Percentiles rank a stretch among this genome's conserved stretches.
Evolutionary conservation across 2,329 filamentous ascomycete species (phyloP).

Genomic region (Botryotinia convoluta): DNA sequence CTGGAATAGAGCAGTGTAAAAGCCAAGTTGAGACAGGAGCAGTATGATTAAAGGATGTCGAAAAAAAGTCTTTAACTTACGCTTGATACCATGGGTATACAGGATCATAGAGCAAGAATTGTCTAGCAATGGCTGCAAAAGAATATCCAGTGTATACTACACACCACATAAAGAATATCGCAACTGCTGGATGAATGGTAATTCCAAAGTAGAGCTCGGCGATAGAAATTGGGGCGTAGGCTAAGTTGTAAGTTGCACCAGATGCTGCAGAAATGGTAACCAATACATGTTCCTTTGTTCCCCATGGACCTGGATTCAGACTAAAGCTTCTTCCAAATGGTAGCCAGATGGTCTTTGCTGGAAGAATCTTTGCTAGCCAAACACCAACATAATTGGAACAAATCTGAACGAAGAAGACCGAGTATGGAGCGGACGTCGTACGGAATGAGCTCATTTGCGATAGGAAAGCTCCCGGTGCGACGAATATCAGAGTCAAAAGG

Average conservation of each 20-base stretch:
- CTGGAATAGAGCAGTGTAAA: background rate
- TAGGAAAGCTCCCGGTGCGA: conserved; percentile 56
- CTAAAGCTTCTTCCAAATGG: conserved; percentile 44
- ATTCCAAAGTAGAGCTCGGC: conserved; percentile 57
- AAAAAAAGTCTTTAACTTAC: conserved; percentile 7
- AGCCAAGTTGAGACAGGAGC: background rate
- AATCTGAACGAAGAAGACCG: conserved; percentile 60
- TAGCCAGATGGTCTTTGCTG: conserved; percentile 46
- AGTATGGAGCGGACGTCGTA: conserved; percentile 53
- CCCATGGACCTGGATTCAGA: conserved; percentile 36
- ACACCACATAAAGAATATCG: conserved; percentile 59
- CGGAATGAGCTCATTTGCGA: conserved; percentile 56
- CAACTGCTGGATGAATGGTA: conserved; percentile 51
- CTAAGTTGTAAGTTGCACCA: conserved; percentile 51
- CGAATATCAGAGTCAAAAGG: conserved; percentile 52
- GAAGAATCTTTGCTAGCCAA: conserved; percentile 44
- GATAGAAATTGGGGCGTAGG: conserved; percentile 52
- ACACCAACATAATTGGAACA: conserved; percentile 48
- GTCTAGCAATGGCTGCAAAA: conserved; percentile 55
- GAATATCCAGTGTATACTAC: conserved; percentile 59
- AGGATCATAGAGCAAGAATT: conserved; percentile 57
- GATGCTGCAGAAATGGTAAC: conserved; percentile 49
- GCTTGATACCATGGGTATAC: conserved; percentile 49
- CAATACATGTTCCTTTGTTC: conserved; percentile 36
- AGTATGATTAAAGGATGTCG: background rate